Conservation (phyloP, 2,329 filamentous ascomycete species). For the Colletotrichum ledebouriae region DNA sequence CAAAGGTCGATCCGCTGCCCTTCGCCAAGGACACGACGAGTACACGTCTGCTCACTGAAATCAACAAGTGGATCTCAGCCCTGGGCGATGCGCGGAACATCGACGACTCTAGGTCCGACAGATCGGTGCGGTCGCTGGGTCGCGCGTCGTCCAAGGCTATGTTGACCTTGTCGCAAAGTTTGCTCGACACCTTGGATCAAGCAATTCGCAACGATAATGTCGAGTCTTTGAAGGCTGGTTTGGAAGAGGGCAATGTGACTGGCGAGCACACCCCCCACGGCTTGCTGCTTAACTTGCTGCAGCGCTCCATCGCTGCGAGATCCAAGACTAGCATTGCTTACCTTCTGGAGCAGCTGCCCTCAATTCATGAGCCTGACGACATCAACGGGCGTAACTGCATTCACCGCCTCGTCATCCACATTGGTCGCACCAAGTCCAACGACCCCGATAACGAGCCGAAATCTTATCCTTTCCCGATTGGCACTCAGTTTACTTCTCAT, state of each 20-base stretch:
- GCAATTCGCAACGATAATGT: conserved; percentile 79
- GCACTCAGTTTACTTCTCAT: conserved; percentile 71
- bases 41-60: conserved; percentile 65
- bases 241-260: conserved; percentile 68
- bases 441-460: conserved; percentile 63
- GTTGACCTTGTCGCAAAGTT: conserved; percentile 76
- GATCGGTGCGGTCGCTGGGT: conserved; percentile 81
- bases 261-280: conserved; percentile 70
- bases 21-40: conserved; percentile 81
- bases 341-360: conserved; percentile 76
- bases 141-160: conserved; percentile 82
- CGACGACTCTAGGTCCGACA: conserved; percentile 81
- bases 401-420: conserved; percentile 91
- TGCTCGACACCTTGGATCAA: conserved; percentile 79
- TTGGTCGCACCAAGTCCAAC: conserved; percentile 78
- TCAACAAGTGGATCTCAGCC: conserved; percentile 93
- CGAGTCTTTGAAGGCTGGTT: conserved; percentile 65
- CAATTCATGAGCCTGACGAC: conserved; percentile 87
- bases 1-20: conserved; percentile 88
- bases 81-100: conserved; percentile 82
- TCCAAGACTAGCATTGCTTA: conserved; percentile 78
- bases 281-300: conserved; percentile 83
- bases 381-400: conserved; percentile 95
- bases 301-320: conserved; percentile 80
- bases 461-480: conserved; percentile 62